A percentile compares a stretch with the other conserved stretches of the same genome.
Conservation (phyloP, 1,139 yeast species). For the Hemisphaericaspora xylofermentans region DNA sequence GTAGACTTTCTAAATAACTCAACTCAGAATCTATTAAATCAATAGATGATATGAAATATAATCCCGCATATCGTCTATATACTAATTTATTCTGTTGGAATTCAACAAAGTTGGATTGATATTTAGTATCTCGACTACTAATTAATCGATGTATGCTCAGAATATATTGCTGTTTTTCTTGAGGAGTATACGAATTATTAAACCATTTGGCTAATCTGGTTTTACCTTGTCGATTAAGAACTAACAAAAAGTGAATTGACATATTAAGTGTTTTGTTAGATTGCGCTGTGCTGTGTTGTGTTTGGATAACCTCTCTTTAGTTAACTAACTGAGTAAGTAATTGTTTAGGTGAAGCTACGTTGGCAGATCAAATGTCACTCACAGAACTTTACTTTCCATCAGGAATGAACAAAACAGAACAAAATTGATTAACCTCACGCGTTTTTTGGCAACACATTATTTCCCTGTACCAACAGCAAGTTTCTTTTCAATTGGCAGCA, state of each 20-base stretch:
- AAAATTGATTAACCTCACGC: no score
- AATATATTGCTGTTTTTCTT: slow-evolving; percentile 57
- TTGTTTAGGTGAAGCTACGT: no score
- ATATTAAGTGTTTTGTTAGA: slow-evolving; percentile 18
- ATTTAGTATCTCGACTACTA: slow-evolving; percentile 78
- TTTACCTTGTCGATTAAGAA: slow-evolving; percentile 92
- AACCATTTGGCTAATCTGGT: slow-evolving; percentile 85
- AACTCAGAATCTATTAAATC: slow-evolving; percentile 78
- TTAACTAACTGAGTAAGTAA: no score
- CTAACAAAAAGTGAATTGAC: slow-evolving; percentile 76
- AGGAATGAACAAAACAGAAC: no score
- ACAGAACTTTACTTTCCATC: no score
- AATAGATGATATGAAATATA: slow-evolving; percentile 79
- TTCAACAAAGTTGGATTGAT: slow-evolving; percentile 78
- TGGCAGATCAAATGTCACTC: no score
- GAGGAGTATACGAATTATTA: slow-evolving; percentile 30
- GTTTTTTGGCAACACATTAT: background rate
- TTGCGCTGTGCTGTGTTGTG: background rate
- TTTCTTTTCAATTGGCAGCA: no score
- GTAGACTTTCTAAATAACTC: slow-evolving; percentile 79
- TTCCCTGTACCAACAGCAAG: background rate
- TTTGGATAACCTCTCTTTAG: no score
- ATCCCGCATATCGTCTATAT: slow-evolving; percentile 88
- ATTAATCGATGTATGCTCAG: slow-evolving; percentile 79
- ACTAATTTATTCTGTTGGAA: slow-evolving; percentile 74